Evolutionary conservation across 2,329 filamentous ascomycete genomes (phyloP), one percentile per base, ranked within the genome.

Genomic region (Myriosclerotinia duriaeana): DNA sequence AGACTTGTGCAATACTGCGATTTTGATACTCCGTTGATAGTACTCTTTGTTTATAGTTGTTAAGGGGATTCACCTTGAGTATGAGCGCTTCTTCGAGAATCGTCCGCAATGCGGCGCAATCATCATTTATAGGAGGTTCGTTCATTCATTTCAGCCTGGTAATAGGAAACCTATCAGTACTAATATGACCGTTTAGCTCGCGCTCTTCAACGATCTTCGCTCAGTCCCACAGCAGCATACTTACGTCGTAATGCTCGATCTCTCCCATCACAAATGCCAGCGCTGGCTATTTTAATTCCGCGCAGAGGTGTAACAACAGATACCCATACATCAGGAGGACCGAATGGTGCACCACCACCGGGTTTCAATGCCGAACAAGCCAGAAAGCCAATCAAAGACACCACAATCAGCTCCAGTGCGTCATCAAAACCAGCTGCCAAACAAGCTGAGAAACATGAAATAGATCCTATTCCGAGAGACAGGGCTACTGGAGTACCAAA

Each of bases 291-390:
- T 46, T 77, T 88, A 67, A 80, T 88, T 64, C 85, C 86, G 22
- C 75, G 81, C 67, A 84, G 87, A 74, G 77, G 78, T 72, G 79
- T 87, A 72, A 81, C 83, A 56, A 89, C 87, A 72, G 85, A 88
- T 67, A 82, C 85, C 70, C 85, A 87, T 76, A 80, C 81, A 66
- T 77, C 83, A 64, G 79, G 82, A 68, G 67, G 56, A 2, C 55
- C 66, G 44, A 78, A 82, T 63, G 79, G 80, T 65, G 85, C 83
- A 65, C 89, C 88, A 36, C 89, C 89, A 64, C 89, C 89, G 40
- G 88, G 89, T 46, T 91, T 91, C 80, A 89, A 89, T 77, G 80
- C 87, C 30, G 83, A 89, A 72, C 80, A 89, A 77, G 88, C 89
- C 14, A 88, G 87, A 79, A 89, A 88, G 74, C 86, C 88, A 14